Conservation (phyloP, 2,329 filamentous ascomycete genomes). For the Paracorniculantispora psalliotae region DNA sequence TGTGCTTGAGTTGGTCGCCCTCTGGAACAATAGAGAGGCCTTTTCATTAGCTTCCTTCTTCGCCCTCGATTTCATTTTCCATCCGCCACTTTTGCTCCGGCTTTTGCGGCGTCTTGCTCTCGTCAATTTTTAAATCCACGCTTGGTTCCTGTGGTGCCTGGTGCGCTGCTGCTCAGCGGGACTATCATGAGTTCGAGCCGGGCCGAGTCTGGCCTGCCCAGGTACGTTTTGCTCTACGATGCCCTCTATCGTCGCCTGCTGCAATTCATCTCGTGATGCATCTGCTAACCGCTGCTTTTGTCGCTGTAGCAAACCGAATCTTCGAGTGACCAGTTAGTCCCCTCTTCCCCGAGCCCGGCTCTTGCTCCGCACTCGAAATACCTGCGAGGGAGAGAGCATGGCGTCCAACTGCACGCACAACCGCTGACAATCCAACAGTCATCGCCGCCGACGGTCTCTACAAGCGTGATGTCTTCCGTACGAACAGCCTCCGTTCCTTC, state of each 20-base stretch:
- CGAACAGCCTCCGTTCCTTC: conserved; percentile 27
- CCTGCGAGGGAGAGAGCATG: neutral
- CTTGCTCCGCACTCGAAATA: neutral
- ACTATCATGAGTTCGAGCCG: conserved; percentile 25
- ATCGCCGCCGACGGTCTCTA: conserved; percentile 98
- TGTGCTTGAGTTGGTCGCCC: conserved; percentile 3
- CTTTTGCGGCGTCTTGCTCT: conserved; percentile 7
- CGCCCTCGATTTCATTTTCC: neutral
- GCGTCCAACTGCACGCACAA: conserved; percentile 17
- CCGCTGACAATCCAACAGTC: conserved; percentile 57
- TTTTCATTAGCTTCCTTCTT: neutral
- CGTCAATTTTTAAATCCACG: neutral
- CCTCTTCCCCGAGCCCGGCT: conserved; percentile 14
- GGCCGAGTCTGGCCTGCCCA: conserved; percentile 32
- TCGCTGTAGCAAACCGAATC: conserved; percentile 65
- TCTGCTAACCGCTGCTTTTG: conserved; percentile 26
- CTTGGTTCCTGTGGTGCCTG: conserved; percentile 11
- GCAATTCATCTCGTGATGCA: conserved; percentile 14
- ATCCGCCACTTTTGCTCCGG: neutral
- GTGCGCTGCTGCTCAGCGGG: conserved; percentile 2
- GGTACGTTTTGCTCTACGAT: conserved; percentile 23
- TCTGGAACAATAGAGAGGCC: neutral
- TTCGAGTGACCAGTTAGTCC: conserved; percentile 83
- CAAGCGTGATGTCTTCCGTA: conserved; percentile 99
- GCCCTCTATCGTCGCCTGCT: conserved; percentile 1